Conservation (phyloP, 345 rosid species). For the Hypericum perforatum region DNA sequence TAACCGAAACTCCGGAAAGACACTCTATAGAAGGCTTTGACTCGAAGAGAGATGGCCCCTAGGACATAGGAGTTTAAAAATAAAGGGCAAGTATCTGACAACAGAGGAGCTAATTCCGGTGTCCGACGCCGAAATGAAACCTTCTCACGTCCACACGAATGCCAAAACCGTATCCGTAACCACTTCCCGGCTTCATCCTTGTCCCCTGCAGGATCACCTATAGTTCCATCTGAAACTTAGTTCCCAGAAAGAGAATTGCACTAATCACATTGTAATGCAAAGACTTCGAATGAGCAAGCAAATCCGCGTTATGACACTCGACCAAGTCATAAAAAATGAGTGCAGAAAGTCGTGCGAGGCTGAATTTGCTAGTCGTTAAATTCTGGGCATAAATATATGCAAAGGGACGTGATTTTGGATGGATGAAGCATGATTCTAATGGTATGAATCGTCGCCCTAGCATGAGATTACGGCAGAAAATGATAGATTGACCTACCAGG, state of each 20-base stretch:
- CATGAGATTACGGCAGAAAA: background rate
- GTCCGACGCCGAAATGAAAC: conserved; percentile 92
- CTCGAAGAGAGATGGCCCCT: background rate
- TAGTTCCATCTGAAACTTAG: background rate
- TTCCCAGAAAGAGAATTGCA: no score
- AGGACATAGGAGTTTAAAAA: background rate
- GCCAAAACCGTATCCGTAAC: conserved; percentile 83
- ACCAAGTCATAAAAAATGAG: no score
- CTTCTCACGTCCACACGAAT: conserved; percentile 62
- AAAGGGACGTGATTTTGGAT: no score
- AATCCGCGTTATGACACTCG: no score
- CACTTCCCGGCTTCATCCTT: conserved; percentile 83
- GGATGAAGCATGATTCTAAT: no score
- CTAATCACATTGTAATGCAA: no score
- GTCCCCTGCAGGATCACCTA: conserved; percentile 98
- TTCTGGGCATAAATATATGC: no score
- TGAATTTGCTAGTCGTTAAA: no score
- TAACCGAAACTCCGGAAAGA: no score
- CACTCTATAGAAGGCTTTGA: no score
- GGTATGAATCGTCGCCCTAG: background rate
- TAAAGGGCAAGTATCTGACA: background rate
- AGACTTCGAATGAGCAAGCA: no score
- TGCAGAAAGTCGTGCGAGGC: no score
- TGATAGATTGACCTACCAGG: conserved; percentile 41
- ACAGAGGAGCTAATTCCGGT: conserved; percentile 37